Evolutionary conservation across 768 basidiomycete species (phyloP).

Genomic region (Suillus variegatus): DNA sequence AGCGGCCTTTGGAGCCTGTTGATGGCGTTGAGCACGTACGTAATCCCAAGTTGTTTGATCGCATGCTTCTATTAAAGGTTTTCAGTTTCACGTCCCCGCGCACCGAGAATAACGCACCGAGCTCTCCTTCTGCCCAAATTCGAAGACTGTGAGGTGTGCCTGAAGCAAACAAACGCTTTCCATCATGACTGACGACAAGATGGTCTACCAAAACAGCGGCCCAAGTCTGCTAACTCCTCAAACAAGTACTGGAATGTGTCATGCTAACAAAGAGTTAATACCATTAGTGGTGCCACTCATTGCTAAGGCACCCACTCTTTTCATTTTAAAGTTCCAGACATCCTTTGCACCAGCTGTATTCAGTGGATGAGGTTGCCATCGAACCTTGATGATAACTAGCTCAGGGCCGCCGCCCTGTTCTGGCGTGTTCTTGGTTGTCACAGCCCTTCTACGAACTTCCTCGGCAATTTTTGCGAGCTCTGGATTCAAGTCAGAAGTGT

Average conservation of each 20-base stretch:
- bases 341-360: constrained; percentile 40
- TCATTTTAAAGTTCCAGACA: constrained; percentile 56
- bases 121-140: constrained; percentile 67
- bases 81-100: constrained; percentile 11
- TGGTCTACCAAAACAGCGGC: constrained; percentile 49
- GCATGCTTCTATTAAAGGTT: constrained; percentile 55
- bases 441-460: constrained; percentile 33
- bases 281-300: neutral
- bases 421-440: constrained; percentile 22
- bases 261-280: constrained; percentile 39
- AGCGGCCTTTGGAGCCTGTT: constrained; percentile 18
- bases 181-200: constrained; percentile 61
- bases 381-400: constrained; percentile 53
- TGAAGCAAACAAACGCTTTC: constrained; percentile 67
- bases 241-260: constrained; percentile 68
- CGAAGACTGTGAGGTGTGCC: constrained; percentile 65
- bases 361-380: constrained; percentile 68
- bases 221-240: constrained; percentile 64
- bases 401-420: constrained; percentile 35
- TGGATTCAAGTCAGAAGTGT: constrained; percentile 55
- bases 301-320: constrained; percentile 45
- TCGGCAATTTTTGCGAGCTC: constrained; percentile 62
- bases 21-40: constrained; percentile 43
- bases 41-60: constrained; percentile 65
- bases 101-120: constrained; percentile 47